Conservation (phyloP, 1,284 basidiomycete species). For the Ceratobasidium sp. region DNA sequence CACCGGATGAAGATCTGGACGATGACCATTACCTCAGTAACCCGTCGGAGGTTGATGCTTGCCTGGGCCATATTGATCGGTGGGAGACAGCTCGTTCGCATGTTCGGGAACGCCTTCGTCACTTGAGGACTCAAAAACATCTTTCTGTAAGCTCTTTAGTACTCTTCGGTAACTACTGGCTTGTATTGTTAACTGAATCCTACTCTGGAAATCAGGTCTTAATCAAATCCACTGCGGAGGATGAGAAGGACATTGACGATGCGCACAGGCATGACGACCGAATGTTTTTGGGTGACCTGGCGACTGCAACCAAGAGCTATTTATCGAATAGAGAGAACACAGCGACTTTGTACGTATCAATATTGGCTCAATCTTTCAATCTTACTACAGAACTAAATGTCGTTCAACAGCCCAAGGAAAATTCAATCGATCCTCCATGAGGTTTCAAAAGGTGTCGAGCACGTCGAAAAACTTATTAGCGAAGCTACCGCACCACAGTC, state of each 20-base stretch:
- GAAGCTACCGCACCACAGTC: not conserved
- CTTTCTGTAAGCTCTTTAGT: not conserved
- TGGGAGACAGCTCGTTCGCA: constrained; percentile 6
- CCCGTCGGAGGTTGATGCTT: not conserved
- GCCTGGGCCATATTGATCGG: not conserved
- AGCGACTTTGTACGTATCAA: not conserved
- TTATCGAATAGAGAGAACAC: not conserved
- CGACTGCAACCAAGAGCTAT: not conserved
- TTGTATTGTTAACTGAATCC: not conserved
- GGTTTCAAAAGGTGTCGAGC: not conserved
- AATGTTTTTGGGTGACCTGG: not conserved
- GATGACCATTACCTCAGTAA: not conserved
- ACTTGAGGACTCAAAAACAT: not conserved
- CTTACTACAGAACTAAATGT: not conserved
- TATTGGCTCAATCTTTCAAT: not conserved
- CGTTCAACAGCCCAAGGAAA: not conserved
- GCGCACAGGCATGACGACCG: constrained; percentile 30
- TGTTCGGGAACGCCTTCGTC: constrained; percentile 5
- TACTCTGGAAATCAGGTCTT: not conserved
- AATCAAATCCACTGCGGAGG: not conserved
- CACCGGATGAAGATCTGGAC: not conserved
- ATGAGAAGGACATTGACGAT: constrained; percentile 1
- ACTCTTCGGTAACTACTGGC: not conserved
- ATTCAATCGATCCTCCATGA: not conserved
- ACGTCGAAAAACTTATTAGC: not conserved